Evolutionary conservation across 176 grass and related monocot species (phyloP), one percentile per base, ranked within the genome.

Genomic region (Oryza glumipatula): DNA sequence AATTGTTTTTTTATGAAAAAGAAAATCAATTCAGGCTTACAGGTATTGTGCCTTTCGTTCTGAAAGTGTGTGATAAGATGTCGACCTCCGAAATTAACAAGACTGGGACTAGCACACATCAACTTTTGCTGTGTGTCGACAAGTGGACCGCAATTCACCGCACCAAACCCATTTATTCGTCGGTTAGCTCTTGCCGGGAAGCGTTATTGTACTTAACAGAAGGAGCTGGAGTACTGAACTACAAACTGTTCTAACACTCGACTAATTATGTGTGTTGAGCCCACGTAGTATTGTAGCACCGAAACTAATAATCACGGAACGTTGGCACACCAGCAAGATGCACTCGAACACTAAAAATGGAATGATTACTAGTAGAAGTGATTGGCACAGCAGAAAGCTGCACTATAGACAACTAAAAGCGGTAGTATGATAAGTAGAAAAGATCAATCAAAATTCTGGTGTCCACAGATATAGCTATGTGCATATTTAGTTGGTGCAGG

Each of bases 11-110:
- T 52, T 16, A 52, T 49, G 14, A 16, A 15, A 52, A 52, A 52
- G 30, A 56, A 56, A 56, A 66, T 22, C 58, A 19, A 38, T 22
- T 41, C 12, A 73, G 39, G 36, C 56, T 41, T 41, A 24, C 5
- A 23, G 56, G 15, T 1, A 7, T 6, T 23, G n/a, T 14, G 15
- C 15, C 44, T 78, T 74, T 83, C 46, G 35, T 33, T 68, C 23
- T 23, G 41, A 56, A 56, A 86, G 58, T 45, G 67, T 60, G 67
- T 60, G 60, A 68, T 48, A 44, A 66, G 79, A 86, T 60, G 88
- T 90, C 28, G 44, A 60, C 38, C 74, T 68, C 63, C 67, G 60
- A 64, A 74, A 79, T 64, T 67, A 83, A 79, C 61, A 78, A 12
- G 60, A 14, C 67, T n/a, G 8, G 8, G 68, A 65, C 58, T 46